A percentile compares a stretch with the other conserved stretches of the same genome.
These are phyloP conservation scores for Heritiera littoralis DNA, from an alignment of 345 rosid genomes.

Conservation along the genomic window DNA sequence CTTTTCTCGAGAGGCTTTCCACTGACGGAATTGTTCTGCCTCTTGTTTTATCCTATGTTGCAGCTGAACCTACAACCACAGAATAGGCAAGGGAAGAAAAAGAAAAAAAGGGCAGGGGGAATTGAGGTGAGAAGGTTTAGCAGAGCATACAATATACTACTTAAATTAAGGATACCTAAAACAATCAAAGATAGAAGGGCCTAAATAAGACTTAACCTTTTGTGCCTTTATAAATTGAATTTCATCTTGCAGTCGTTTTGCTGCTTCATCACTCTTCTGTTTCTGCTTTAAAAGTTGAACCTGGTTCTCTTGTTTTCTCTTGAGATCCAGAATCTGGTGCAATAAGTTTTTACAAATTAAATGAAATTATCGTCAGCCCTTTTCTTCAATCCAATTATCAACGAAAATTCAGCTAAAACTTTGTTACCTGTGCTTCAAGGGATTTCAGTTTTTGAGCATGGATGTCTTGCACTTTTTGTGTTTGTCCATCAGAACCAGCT, in stretches of 20 bases:
- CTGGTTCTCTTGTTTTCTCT: constrained; percentile 96
- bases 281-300: constrained; percentile 95
- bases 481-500: constrained; percentile 78
- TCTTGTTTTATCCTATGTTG: constrained; percentile 97
- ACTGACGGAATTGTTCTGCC: constrained; percentile 95
- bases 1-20: constrained; percentile 97
- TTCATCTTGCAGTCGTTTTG: constrained; percentile 89
- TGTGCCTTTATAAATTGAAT: constrained; percentile 93
- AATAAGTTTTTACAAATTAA: constrained; percentile 19
- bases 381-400: background rate
- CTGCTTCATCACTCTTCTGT: constrained; percentile 94
- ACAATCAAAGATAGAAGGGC: background rate
- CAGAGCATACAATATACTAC: constrained; percentile 11
- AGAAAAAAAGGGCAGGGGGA: constrained; percentile 12
- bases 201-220: constrained; percentile 51
- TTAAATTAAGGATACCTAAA: background rate
- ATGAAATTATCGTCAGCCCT: background rate
- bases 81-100: constrained; percentile 16
- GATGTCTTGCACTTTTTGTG: constrained; percentile 75
- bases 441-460: constrained; percentile 83
- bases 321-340: constrained; percentile 81
- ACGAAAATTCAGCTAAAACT: constrained; percentile 15
- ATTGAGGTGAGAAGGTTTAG: constrained; percentile 4
- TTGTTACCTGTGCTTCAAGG: constrained; percentile 79
- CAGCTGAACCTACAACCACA: constrained; percentile 72